A percentile compares a stretch with the other conserved stretches of the same genome.
Conservation (phyloP, 139 green algal genomes). For the Volvox reticuliferus region DNA sequence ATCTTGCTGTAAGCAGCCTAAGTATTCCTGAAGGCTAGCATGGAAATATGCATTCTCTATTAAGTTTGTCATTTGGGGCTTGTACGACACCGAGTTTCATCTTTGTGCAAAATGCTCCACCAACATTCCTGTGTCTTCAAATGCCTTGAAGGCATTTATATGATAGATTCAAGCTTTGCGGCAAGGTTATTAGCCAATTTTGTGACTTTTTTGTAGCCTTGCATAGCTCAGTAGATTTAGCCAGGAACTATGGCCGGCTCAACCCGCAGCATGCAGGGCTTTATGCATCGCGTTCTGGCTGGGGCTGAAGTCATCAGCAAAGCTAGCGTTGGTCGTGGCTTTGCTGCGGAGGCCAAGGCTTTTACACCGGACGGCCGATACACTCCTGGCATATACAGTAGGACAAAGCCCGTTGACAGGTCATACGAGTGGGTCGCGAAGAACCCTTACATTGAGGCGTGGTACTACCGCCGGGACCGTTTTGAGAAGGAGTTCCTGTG, state of each 20-base stretch:
- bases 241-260: conserved; percentile 20
- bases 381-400: conserved; percentile 42
- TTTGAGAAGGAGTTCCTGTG: conserved; percentile 59
- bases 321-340: conserved; percentile 5
- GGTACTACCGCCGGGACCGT: conserved; percentile 49
- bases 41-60: too few relatives aligned
- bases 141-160: too few relatives aligned
- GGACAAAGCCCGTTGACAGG: conserved; percentile 47
- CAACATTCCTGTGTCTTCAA: too few relatives aligned
- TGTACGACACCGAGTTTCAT: too few relatives aligned
- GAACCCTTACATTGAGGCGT: conserved; percentile 59
- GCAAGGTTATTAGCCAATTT: too few relatives aligned
- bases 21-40: too few relatives aligned
- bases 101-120: too few relatives aligned
- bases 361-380: conserved; percentile 38
- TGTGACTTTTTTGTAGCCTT: too few relatives aligned
- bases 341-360: conserved; percentile 31
- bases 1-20: too few relatives aligned
- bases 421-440: conserved; percentile 44
- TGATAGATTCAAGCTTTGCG: too few relatives aligned
- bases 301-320: conserved; percentile 16
- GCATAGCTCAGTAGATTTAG: not conserved
- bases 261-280: conserved; percentile 14
- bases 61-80: too few relatives aligned
- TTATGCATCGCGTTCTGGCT: conserved; percentile 17